A percentile compares a stretch with the other conserved stretches of the same genome.
phyloP scores from a whole-genome alignment of 371 early-diverging fungal genomes.

The Rhizopus stolonifer region DNA sequence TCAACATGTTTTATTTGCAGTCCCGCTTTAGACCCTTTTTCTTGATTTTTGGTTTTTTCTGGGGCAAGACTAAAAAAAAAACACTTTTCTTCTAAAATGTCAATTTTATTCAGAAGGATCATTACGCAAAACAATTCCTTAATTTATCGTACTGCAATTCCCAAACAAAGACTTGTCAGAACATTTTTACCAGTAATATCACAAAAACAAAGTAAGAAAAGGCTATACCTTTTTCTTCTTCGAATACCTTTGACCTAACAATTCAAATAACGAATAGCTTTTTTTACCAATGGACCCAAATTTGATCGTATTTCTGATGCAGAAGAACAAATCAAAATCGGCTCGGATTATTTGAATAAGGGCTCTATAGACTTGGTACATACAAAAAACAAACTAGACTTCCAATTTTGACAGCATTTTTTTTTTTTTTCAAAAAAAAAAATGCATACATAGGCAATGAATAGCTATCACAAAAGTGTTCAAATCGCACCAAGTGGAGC shows the following conservation, averaged over 20 bases:
- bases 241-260: not conserved
- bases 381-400: no score
- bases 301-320: constrained; percentile 42
- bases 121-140: constrained; percentile 6
- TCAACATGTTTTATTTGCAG: no score
- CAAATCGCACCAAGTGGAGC: constrained; percentile 50
- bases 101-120: constrained; percentile 7
- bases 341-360: constrained; percentile 40
- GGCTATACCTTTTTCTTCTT: no score
- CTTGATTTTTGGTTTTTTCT: not conserved
- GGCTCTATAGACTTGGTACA: constrained; percentile 48
- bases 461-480: constrained; percentile 49
- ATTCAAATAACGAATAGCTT: constrained; percentile 15
- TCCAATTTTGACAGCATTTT: no score
- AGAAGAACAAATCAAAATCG: constrained; percentile 41
- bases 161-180: not conserved
- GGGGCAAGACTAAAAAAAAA: not conserved
- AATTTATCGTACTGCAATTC: not conserved
- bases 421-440: no score
- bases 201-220: constrained; percentile 1
- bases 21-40: not conserved
- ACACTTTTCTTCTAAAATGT: no score
- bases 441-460: constrained; percentile 53
- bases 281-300: constrained; percentile 22
- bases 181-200: not conserved